These are phyloP conservation scores for Chlorophyllum brunneum DNA, from an alignment of 768 basidiomycete species.

Conservation along the genomic window DNA sequence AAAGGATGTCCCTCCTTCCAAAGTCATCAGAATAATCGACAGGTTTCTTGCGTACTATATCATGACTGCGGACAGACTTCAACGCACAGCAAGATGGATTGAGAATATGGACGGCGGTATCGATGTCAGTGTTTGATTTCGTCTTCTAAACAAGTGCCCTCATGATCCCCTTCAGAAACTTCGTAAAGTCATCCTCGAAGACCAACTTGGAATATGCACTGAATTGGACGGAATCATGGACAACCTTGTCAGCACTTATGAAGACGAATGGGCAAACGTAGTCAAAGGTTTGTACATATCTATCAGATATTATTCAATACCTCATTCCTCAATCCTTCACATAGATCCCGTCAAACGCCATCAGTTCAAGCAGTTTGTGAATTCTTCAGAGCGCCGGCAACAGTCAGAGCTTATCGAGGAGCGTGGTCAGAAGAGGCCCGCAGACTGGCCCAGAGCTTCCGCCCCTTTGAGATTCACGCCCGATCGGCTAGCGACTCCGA, in stretches of 20 bases:
- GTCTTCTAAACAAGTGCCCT: neutral
- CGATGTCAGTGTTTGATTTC: constrained; percentile 33
- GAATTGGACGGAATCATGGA: constrained; percentile 68
- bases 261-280: constrained; percentile 67
- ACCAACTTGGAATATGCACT: constrained; percentile 67
- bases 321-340: neutral
- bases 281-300: constrained; percentile 34
- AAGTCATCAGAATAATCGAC: constrained; percentile 59
- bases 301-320: constrained; percentile 14
- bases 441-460: constrained; percentile 62
- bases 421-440: constrained; percentile 60
- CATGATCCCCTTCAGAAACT: constrained; percentile 39
- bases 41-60: constrained; percentile 69
- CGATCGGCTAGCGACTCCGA: constrained; percentile 37
- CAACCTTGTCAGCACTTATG: constrained; percentile 58
- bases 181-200: constrained; percentile 59
- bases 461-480: constrained; percentile 41
- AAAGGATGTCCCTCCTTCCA: constrained; percentile 57
- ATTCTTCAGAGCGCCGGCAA: constrained; percentile 46
- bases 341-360: constrained; percentile 42
- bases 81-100: constrained; percentile 72
- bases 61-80: constrained; percentile 65
- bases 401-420: constrained; percentile 52
- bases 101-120: constrained; percentile 68
- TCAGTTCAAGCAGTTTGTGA: constrained; percentile 62